Evolutionary conservation across 2,329 filamentous ascomycete genomes (phyloP).

Genomic region (Cadophora sp.): DNA sequence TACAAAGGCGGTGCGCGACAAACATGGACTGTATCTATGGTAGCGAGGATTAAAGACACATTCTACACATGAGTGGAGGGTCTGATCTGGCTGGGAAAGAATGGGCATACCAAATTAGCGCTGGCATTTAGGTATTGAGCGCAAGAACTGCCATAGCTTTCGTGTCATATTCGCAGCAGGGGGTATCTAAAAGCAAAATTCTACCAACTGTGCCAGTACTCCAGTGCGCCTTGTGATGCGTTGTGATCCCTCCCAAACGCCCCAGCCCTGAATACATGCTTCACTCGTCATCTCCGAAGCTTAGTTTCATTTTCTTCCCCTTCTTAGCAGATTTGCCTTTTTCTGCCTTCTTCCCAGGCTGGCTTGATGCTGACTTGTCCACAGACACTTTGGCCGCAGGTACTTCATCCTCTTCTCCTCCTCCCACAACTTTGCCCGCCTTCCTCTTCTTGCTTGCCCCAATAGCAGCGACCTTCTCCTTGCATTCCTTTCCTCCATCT

Average conservation of each 20-base stretch:
- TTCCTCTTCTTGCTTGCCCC: slow-evolving; percentile 62
- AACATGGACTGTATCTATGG: slow-evolving; percentile 24
- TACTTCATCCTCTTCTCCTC: slow-evolving; percentile 35
- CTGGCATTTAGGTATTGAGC: slow-evolving; percentile 5
- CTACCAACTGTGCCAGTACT: slow-evolving; percentile 18
- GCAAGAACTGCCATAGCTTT: neutral
- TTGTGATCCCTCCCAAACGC: slow-evolving; percentile 3
- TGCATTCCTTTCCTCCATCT: slow-evolving; percentile 37
- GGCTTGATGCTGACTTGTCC: slow-evolving; percentile 16
- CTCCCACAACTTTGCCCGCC: slow-evolving; percentile 57
- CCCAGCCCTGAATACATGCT: slow-evolving; percentile 13
- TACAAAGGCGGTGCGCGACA: slow-evolving; percentile 9
- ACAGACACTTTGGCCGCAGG: slow-evolving; percentile 1
- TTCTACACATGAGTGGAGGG: neutral
- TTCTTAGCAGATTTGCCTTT: slow-evolving; percentile 48
- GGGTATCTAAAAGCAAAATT: slow-evolving; percentile 28
- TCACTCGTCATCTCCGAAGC: slow-evolving; percentile 67
- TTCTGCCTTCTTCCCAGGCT: slow-evolving; percentile 36
- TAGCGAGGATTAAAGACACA: neutral
- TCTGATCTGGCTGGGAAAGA: slow-evolving; percentile 4
- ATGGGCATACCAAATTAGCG: slow-evolving; percentile 11
- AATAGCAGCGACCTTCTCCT: slow-evolving; percentile 50
- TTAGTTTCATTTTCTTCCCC: slow-evolving; percentile 68
- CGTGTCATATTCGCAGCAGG: slow-evolving; percentile 12
- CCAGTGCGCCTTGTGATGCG: slow-evolving; percentile 12